These are phyloP conservation scores for Triticum monococcum DNA, from an alignment of 176 grass and related monocot genomes.

Conservation along the genomic window DNA sequence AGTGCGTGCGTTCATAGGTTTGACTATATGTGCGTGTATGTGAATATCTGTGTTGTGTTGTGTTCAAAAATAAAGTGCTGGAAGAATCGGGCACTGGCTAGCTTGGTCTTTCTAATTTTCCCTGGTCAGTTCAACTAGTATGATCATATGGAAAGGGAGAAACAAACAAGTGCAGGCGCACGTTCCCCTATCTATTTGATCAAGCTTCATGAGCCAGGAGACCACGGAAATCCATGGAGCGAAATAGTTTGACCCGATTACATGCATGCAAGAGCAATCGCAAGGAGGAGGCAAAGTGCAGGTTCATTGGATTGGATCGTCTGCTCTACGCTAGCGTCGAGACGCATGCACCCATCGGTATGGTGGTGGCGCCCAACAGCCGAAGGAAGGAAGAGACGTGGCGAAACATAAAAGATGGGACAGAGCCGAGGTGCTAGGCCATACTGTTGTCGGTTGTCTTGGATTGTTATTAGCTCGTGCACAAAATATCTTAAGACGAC, in stretches of 20 bases:
- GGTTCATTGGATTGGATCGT: background rate
- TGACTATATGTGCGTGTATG: no score
- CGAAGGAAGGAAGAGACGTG: background rate
- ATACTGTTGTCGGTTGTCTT: background rate
- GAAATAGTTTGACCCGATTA: background rate
- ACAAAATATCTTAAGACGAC: background rate
- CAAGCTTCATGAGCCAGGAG: background rate
- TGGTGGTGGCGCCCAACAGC: background rate
- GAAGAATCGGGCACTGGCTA: background rate
- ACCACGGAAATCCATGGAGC: background rate
- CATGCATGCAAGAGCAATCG: no score
- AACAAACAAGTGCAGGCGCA: conserved; percentile 29
- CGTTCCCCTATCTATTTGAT: background rate
- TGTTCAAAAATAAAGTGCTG: background rate
- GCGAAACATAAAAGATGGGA: background rate
- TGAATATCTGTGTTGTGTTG: no score
- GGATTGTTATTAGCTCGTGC: background rate
- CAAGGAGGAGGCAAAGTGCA: conserved; percentile 1
- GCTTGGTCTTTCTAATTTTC: background rate
- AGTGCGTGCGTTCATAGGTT: no score
- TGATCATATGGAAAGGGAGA: background rate
- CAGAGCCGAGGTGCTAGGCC: background rate
- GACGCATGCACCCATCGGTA: no score
- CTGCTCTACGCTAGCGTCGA: background rate
- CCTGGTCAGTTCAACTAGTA: no score